phyloP scores from a whole-genome alignment of 2,329 filamentous ascomycete genomes.

The Colletotrichum tanaceti region DNA sequence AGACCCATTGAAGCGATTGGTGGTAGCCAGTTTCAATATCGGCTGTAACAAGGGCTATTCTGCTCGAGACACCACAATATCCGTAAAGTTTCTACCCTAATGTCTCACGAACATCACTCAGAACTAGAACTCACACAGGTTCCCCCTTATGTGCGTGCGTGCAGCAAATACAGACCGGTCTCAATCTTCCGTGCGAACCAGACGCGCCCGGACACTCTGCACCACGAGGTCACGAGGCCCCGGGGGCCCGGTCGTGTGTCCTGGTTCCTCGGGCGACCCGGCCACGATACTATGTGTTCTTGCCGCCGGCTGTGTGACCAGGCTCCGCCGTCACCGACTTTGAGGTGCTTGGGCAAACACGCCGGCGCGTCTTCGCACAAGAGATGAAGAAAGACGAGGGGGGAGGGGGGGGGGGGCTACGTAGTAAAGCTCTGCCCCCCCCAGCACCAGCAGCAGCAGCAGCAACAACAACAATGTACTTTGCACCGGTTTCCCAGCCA shows the following conservation, averaged over 20 bases:
- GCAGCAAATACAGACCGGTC: background rate
- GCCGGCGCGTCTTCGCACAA: constrained; percentile 1
- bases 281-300: background rate
- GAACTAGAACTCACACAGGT: no score
- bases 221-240: constrained; percentile 24
- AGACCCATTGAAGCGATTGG: no score
- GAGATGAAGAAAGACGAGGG: background rate
- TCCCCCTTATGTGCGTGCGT: constrained; percentile 3
- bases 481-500: background rate
- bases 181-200: background rate
- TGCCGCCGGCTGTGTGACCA: constrained; percentile 13
- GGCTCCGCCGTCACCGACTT: constrained; percentile 33
- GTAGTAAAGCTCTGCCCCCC: no score
- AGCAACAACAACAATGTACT: background rate
- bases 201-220: background rate
- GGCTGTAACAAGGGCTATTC: no score
- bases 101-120: background rate
- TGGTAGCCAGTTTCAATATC: no score
- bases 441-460: no score
- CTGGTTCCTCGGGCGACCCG: constrained; percentile 29
- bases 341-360: background rate
- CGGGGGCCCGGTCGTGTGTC: constrained; percentile 3
- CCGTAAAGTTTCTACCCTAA: no score
- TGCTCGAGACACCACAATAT: no score
- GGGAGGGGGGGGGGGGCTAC: no score